Evolutionary conservation across 2,329 filamentous ascomycete genomes (phyloP).

Genomic region (Epichloe gansuensis): DNA sequence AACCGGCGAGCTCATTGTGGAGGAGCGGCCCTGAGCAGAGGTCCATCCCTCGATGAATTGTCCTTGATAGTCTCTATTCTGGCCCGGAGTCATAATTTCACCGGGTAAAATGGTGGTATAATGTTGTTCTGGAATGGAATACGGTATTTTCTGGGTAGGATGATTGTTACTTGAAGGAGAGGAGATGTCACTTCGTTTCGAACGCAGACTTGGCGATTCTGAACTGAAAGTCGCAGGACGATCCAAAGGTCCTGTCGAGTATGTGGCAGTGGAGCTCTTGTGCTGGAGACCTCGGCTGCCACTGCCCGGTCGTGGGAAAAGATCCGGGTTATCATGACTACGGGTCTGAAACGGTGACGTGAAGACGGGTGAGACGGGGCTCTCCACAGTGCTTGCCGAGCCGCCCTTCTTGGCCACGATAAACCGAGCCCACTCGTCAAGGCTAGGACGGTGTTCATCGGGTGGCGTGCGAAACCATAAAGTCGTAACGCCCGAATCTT

Average conservation of each 20-base stretch:
- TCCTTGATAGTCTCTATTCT: constrained; percentile 38
- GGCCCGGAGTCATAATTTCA: constrained; percentile 44
- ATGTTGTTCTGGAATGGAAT: constrained; percentile 29
- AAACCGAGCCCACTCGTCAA: constrained; percentile 47
- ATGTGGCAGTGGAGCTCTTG: constrained; percentile 35
- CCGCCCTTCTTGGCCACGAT: constrained; percentile 33
- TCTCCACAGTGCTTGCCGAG: constrained; percentile 33
- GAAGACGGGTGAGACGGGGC: constrained; percentile 40
- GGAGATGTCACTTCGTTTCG: constrained; percentile 49
- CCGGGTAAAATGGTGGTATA: constrained; percentile 39
- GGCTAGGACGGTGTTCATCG: constrained; percentile 36
- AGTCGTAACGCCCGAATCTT: constrained; percentile 34
- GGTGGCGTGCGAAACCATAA: constrained; percentile 43
- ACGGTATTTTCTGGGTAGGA: constrained; percentile 25
- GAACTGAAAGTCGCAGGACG: constrained; percentile 40
- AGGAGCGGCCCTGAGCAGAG: constrained; percentile 44
- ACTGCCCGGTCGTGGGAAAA: constrained; percentile 31
- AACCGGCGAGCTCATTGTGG: constrained; percentile 43
- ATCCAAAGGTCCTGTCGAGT: constrained; percentile 34
- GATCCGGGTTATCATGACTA: constrained; percentile 28
- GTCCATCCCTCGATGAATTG: constrained; percentile 51
- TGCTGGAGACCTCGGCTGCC: constrained; percentile 30
- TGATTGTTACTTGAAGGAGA: constrained; percentile 40
- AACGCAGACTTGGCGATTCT: constrained; percentile 47
- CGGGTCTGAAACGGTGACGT: constrained; percentile 37